Percentiles rank a stretch among this genome's conserved stretches.
Evolutionary conservation across 441 rosid species (phyloP).

Genomic region (Macaranga tanarius): DNA sequence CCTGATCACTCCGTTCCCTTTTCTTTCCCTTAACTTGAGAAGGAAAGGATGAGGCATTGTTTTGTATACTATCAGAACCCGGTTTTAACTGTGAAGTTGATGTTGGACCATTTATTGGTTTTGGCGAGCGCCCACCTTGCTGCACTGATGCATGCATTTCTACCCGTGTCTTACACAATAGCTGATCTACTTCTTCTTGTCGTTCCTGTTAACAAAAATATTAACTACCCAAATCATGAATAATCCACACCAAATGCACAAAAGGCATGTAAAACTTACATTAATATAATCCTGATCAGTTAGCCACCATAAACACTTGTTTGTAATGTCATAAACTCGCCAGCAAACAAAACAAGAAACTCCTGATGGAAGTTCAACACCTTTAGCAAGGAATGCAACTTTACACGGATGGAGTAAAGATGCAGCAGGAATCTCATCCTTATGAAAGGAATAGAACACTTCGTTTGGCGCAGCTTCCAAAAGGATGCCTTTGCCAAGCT

Average conservation of each 20-base stretch:
- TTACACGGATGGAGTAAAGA: conserved; percentile 88
- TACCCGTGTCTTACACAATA: conserved; percentile 57
- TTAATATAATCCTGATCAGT: conserved; percentile 82
- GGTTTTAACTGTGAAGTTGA: conserved; percentile 65
- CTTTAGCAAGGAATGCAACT: conserved; percentile 79
- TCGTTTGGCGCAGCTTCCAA: conserved; percentile 93
- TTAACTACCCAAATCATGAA: conserved; percentile 7
- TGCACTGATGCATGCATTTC: conserved; percentile 83
- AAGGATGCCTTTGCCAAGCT: conserved; percentile 87
- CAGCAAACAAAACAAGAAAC: conserved; percentile 80
- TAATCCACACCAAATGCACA: not conserved
- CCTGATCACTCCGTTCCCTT: conserved; percentile 85
- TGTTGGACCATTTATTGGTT: conserved; percentile 70
- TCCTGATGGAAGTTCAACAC: conserved; percentile 74
- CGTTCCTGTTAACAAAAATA: conserved; percentile 48
- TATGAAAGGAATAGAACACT: conserved; percentile 81
- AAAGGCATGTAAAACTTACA: conserved; percentile 44
- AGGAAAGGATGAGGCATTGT: conserved; percentile 47
- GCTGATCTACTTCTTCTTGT: conserved; percentile 82
- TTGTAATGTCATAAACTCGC: conserved; percentile 74
- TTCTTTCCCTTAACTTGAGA: conserved; percentile 89
- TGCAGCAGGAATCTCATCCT: conserved; percentile 87
- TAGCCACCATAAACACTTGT: conserved; percentile 86
- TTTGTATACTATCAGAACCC: conserved; percentile 60
- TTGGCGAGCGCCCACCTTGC: conserved; percentile 88